phyloP scores from a whole-genome alignment of 257 asterid genomes.

The Primulina tabacum region DNA sequence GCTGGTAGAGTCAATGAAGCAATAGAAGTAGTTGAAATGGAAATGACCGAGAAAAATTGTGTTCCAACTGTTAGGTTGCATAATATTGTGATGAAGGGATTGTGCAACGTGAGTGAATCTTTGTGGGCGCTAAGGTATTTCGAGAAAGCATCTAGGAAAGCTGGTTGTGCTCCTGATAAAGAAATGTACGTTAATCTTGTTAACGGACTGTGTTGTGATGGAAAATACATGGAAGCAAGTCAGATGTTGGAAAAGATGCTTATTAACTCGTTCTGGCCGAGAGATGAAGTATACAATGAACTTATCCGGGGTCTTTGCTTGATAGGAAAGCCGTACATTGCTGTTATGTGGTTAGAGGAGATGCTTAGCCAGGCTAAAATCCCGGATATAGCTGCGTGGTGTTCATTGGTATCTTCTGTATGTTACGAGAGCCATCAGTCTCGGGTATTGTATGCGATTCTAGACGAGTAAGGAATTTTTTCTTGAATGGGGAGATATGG shows the following conservation, averaged over 20 bases:
- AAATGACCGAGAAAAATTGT: conserved; percentile 53
- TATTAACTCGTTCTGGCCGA: conserved; percentile 51
- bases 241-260: conserved; percentile 64
- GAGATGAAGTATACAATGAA: conserved; percentile 42
- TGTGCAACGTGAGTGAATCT: conserved; percentile 43
- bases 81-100: conserved; percentile 63
- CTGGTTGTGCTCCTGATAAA: conserved; percentile 58
- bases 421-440: conserved; percentile 36
- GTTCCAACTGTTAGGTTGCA: conserved; percentile 57
- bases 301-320: conserved; percentile 64
- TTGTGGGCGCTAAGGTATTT: conserved; percentile 47
- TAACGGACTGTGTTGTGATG: conserved; percentile 63
- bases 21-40: conserved; percentile 52
- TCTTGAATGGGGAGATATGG: conserved; percentile 5
- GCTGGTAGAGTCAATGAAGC: conserved; percentile 56
- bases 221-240: conserved; percentile 70
- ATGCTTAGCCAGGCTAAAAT: conserved; percentile 66
- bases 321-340: conserved; percentile 52
- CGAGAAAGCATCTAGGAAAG: conserved; percentile 51
- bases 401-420: conserved; percentile 52
- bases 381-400: conserved; percentile 65
- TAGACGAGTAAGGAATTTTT: conserved; percentile 17
- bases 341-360: conserved; percentile 80
- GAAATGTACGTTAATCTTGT: conserved; percentile 58
- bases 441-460: conserved; percentile 26